These are phyloP conservation scores for Typha latifolia DNA, from an alignment of 176 grass and related monocot genomes.

Conservation along the genomic window DNA sequence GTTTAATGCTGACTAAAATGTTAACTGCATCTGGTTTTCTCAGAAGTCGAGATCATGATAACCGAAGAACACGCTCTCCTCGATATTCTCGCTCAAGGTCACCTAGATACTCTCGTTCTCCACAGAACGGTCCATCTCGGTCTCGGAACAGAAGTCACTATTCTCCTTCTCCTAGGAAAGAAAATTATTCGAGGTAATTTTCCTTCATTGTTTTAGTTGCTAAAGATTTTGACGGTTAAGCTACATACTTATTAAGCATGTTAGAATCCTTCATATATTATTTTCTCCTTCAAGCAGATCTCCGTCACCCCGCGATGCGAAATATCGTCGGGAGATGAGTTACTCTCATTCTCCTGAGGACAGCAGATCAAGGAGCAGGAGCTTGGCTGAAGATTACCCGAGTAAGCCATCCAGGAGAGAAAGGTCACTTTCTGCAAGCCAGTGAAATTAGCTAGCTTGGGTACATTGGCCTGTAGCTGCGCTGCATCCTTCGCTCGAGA, in stretches of 20 bases:
- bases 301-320: slow-evolving; percentile 10
- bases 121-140: slow-evolving; percentile 1
- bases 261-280: not conserved
- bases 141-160: not conserved
- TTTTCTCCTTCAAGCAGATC: slow-evolving; percentile 9
- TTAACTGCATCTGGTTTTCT: not conserved
- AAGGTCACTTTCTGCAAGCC: slow-evolving; percentile 19
- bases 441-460: not conserved
- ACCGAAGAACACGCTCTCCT: slow-evolving; percentile 16
- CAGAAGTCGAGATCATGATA: slow-evolving; percentile 6
- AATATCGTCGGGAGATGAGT: not conserved
- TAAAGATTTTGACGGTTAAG: not conserved
- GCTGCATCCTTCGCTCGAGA: no score
- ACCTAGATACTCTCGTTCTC: slow-evolving; percentile 6
- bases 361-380: slow-evolving; percentile 20
- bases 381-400: slow-evolving; percentile 1
- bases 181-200: not conserved
- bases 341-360: slow-evolving; percentile 1
- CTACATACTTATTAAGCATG: not conserved
- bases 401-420: slow-evolving; percentile 4
- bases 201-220: not conserved
- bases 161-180: slow-evolving; percentile 11
- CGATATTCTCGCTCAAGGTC: slow-evolving; percentile 6
- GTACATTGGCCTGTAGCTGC: not conserved
- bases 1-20: no score